A percentile compares a stretch with the other conserved stretches of the same genome.
Evolutionary conservation across 1,139 yeast species (phyloP).

Genomic region (Arxiozyma telluris): DNA sequence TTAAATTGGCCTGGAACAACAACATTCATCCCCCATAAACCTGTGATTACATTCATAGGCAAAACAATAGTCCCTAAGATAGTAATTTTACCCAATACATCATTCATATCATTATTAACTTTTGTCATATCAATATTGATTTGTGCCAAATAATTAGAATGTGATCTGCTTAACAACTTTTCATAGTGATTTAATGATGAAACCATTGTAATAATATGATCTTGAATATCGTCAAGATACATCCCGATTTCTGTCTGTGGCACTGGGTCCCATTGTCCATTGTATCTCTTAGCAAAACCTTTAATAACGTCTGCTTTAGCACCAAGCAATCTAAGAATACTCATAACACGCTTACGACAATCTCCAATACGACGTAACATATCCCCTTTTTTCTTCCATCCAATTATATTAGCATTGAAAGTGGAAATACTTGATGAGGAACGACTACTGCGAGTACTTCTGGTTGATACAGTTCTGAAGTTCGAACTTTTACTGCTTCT

Average conservation of each 20-base stretch:
- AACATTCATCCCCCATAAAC: conserved; percentile 98
- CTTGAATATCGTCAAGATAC: conserved; percentile 91
- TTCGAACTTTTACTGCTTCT: conserved; percentile 28
- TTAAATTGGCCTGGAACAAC: conserved; percentile 85
- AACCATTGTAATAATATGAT: conserved; percentile 91
- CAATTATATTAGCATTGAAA: conserved; percentile 42
- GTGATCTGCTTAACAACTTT: conserved; percentile 83
- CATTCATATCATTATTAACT: conserved; percentile 95
- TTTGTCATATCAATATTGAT: conserved; percentile 95
- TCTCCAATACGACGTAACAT: conserved; percentile 93
- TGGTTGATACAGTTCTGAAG: background rate
- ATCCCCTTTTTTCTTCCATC: conserved; percentile 89
- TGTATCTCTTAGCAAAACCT: conserved; percentile 86
- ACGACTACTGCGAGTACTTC: background rate
- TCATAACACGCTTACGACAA: conserved; percentile 90
- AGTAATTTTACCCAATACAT: conserved; percentile 87
- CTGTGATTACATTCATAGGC: conserved; percentile 91
- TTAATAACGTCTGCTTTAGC: conserved; percentile 94
- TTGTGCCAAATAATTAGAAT: conserved; percentile 91
- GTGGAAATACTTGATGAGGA: conserved; percentile 37
- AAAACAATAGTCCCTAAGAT: conserved; percentile 89
- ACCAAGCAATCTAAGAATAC: conserved; percentile 71
- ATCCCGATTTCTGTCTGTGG: conserved; percentile 76
- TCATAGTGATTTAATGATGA: conserved; percentile 91
- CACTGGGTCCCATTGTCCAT: conserved; percentile 70